Percentiles rank a stretch among this genome's conserved stretches.
Evolutionary conservation across 495 filamentous ascomycete genomes (phyloP).

Genomic region (Margaritispora aquatica): DNA sequence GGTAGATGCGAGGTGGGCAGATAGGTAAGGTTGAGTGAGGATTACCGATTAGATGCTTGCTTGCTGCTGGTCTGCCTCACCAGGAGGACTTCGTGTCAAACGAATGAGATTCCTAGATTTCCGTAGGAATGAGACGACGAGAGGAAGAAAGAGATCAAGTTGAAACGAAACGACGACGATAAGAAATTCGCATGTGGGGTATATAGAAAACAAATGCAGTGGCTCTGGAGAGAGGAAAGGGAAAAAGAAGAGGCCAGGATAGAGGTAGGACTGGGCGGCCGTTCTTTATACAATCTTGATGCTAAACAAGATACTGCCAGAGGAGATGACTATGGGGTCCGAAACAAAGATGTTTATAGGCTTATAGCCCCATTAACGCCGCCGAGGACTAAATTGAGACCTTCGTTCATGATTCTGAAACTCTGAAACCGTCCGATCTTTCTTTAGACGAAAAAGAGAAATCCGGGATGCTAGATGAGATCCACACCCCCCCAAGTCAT

Average conservation of each 20-base stretch:
- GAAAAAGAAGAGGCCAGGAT: slow-evolving; percentile 5
- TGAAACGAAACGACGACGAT: slow-evolving; percentile 14
- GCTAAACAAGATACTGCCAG: slow-evolving; percentile 6
- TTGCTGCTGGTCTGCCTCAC: slow-evolving; percentile 9
- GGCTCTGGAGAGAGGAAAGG: slow-evolving; percentile 6
- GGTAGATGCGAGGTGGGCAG: neutral
- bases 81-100: slow-evolving; percentile 20
- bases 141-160: neutral
- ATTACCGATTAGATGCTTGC: slow-evolving; percentile 12
- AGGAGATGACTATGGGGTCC: slow-evolving; percentile 1
- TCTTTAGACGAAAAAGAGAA: slow-evolving; percentile 16
- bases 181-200: slow-evolving; percentile 15
- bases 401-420: neutral
- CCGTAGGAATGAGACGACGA: slow-evolving; percentile 7
- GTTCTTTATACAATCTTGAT: slow-evolving; percentile 20
- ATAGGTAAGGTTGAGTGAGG: too few species aligned
- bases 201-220: slow-evolving; percentile 15
- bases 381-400: slow-evolving; percentile 16
- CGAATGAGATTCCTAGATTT: too few species aligned
- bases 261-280: slow-evolving; percentile 10
- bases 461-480: slow-evolving; percentile 5
- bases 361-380: slow-evolving; percentile 21
- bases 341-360: slow-evolving; percentile 8
- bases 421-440: slow-evolving; percentile 17
- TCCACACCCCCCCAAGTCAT: neutral